Evolutionary conservation across 495 filamentous ascomycete species (phyloP).

Genomic region (Aspergillus incahuasiensis): DNA sequence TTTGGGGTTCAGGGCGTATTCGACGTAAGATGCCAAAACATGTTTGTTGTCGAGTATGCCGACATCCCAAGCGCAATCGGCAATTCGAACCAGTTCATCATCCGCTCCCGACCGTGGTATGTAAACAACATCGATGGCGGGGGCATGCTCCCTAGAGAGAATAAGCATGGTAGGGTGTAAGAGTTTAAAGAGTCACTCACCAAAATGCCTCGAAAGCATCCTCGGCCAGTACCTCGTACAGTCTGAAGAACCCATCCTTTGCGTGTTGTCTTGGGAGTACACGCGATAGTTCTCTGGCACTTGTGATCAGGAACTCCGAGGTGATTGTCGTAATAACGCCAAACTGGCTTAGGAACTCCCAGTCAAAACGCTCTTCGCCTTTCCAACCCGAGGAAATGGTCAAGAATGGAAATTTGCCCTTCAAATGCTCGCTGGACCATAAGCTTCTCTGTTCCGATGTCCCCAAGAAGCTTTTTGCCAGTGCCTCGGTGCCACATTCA

Average conservation of each 20-base stretch:
- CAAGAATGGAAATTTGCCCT: background rate
- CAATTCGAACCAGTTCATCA: background rate
- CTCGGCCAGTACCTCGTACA: background rate
- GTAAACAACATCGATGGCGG: background rate
- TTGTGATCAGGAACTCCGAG: background rate
- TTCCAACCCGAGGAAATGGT: background rate
- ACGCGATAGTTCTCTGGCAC: background rate
- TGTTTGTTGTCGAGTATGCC: background rate
- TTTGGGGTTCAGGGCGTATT: background rate
- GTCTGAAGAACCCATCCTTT: background rate
- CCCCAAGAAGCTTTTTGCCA: background rate
- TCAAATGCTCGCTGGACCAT: background rate
- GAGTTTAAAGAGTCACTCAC: background rate
- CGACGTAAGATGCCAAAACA: background rate
- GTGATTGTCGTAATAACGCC: background rate
- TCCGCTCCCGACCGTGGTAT: background rate
- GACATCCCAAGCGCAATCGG: background rate
- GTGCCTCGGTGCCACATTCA: background rate
- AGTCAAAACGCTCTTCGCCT: background rate
- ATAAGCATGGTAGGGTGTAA: background rate
- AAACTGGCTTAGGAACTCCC: background rate
- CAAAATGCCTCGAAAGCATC: background rate
- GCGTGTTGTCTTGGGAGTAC: background rate
- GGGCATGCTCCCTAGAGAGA: background rate
- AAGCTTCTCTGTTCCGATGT: background rate